Evolutionary conservation across 768 basidiomycete species (phyloP), one percentile per base, ranked within the genome.

Genomic region (Boletus eberwhitei): DNA sequence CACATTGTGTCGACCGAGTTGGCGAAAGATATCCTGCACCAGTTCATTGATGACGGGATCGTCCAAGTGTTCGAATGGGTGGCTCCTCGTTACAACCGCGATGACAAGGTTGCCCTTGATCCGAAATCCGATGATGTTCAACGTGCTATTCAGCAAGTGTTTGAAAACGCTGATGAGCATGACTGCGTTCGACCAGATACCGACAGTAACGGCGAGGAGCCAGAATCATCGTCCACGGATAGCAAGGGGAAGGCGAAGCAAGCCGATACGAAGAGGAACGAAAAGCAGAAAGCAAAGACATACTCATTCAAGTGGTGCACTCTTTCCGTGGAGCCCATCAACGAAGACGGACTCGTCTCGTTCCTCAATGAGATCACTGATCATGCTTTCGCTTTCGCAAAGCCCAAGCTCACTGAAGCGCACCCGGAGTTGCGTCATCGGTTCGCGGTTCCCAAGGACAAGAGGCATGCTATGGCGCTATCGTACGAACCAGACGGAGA

Each of bases 321-420:
- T 0, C 60, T 56, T 36, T 54, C 54, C 2, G 1, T 0, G 5
- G 59, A 60, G 16, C 35, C 55, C 6, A 12, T 61, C 43, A 1
- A 13, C 0, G 52, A 53, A 26, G 47, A 54, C 3, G 36, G 47
- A 16, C 37, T 61, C 12, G 60, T 57, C 5, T 34, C 36, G 0
- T 61, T 61, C 31, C 46, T 57, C 1, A 61, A 61, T 1, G 13
- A 37, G 1, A 34, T 60, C 44, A 50, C 54, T n/a, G 59, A 61
- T 36, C 44, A 7, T 14, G 54, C 58, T 0, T 46, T 56, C n/a
- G 29, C 17, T 11, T 26, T 61, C 37, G 44, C 48, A 4, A 31
- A 48, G 29, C 46, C 54, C 7, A 31, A 19, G 5, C 45, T 41
- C 24, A 5, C 38, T 2, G 8, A 2, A 0, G 21, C 36, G 3